Percentiles rank a stretch among this genome's conserved stretches.
Conservation (phyloP, 2,329 filamentous ascomycete species). For the Aspergillus fumigatiaffinis region DNA sequence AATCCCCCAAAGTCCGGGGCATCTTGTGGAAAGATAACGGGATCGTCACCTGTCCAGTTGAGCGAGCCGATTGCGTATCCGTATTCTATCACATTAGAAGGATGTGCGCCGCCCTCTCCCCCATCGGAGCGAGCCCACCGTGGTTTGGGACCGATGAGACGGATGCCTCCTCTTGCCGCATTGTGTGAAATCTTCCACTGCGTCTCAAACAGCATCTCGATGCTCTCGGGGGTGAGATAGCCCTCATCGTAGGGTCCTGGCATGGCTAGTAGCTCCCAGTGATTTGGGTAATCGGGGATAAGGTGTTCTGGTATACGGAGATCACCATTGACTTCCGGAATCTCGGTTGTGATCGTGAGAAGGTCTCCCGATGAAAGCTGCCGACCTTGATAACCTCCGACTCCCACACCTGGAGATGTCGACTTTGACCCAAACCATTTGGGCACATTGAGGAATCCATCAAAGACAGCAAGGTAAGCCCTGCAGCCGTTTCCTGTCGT, state of each 20-base stretch:
- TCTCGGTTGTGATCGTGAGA: slow-evolving; percentile 42
- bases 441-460: slow-evolving; percentile 53
- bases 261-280: slow-evolving; percentile 54
- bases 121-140: slow-evolving; percentile 58
- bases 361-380: slow-evolving; percentile 53
- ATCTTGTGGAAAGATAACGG: slow-evolving; percentile 58
- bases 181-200: slow-evolving; percentile 62
- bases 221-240: slow-evolving; percentile 49
- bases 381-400: slow-evolving; percentile 59
- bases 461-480: slow-evolving; percentile 56
- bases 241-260: slow-evolving; percentile 55
- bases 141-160: slow-evolving; percentile 56
- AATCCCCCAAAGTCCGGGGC: slow-evolving; percentile 61
- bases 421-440: slow-evolving; percentile 58
- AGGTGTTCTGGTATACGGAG: slow-evolving; percentile 43
- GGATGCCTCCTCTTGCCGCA: slow-evolving; percentile 56
- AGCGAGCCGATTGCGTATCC: slow-evolving; percentile 57
- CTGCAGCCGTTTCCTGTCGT: slow-evolving; percentile 52
- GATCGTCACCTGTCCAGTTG: slow-evolving; percentile 60
- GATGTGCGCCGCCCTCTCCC: slow-evolving; percentile 61
- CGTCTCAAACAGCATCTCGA: slow-evolving; percentile 55
- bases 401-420: slow-evolving; percentile 54
- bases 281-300: slow-evolving; percentile 46
- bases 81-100: slow-evolving; percentile 57
- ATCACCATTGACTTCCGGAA: slow-evolving; percentile 31